Percentiles rank a stretch among this genome's conserved stretches.
These are phyloP conservation scores for Sphagnum contortum DNA, from an alignment of 225 moss, liverwort and hornwort genomes.

Conservation along the genomic window DNA sequence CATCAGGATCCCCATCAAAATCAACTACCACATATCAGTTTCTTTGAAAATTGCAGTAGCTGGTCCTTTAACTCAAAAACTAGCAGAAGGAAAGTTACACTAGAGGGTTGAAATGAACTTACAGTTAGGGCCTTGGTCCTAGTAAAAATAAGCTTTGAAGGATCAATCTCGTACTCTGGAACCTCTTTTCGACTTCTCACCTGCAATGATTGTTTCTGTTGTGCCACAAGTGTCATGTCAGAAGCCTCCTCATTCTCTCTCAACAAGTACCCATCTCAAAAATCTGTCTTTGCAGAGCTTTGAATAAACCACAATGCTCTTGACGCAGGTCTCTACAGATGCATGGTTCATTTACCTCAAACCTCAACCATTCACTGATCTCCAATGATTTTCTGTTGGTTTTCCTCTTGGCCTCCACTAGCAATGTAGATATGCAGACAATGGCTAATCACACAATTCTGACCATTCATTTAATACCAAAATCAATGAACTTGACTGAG, in stretches of 20 bases:
- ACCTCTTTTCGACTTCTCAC: slow-evolving; percentile 50
- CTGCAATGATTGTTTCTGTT: slow-evolving; percentile 58
- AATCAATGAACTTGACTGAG: too few relatives aligned
- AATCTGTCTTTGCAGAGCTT: background rate
- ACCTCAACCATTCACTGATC: background rate
- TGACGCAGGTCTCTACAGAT: background rate
- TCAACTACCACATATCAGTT: background rate
- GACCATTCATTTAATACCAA: too few relatives aligned
- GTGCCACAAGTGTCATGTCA: slow-evolving; percentile 16
- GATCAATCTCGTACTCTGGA: slow-evolving; percentile 85
- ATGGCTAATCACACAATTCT: too few relatives aligned
- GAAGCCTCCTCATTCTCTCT: background rate
- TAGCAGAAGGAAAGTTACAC: background rate
- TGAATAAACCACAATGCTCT: background rate
- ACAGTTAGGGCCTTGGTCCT: slow-evolving; percentile 36
- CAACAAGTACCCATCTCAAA: background rate
- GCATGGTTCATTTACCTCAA: slow-evolving; percentile 10
- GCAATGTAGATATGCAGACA: too few relatives aligned
- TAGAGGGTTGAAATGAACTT: background rate
- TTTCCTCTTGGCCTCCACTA: too few relatives aligned
- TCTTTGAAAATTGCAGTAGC: too few relatives aligned
- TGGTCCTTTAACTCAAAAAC: too few relatives aligned
- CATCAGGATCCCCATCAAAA: background rate
- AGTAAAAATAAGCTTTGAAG: slow-evolving; percentile 30
- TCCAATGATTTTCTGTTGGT: too few relatives aligned